A percentile compares a stretch with the other conserved stretches of the same genome.
Evolutionary conservation across 805 yeast species (phyloP).

Genomic region (Yarrowia osloensis): DNA sequence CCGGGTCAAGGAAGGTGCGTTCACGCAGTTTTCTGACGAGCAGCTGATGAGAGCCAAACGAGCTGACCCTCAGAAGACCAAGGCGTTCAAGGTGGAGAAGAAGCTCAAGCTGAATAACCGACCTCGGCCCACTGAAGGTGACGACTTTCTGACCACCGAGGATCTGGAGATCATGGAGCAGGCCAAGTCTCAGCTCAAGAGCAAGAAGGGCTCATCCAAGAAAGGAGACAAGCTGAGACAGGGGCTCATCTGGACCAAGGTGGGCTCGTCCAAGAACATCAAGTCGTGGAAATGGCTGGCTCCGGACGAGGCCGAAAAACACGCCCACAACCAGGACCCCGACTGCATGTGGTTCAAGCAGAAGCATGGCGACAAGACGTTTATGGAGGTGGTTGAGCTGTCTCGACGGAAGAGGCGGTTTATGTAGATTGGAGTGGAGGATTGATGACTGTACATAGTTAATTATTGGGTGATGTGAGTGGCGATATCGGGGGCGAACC

Average conservation of each 20-base stretch:
- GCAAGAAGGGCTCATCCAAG: not conserved
- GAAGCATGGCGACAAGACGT: not conserved
- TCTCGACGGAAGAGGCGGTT: not conserved
- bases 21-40: not conserved
- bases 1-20: conserved; percentile 3
- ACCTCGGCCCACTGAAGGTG: not conserved
- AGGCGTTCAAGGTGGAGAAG: not conserved
- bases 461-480: not conserved
- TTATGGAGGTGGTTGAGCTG: not conserved
- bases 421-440: too few species aligned
- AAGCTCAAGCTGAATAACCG: not conserved
- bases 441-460: too few species aligned
- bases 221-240: not conserved
- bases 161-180: not conserved
- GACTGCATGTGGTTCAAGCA: conserved; percentile 6
- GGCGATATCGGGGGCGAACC: too few species aligned
- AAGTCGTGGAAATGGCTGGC: conserved; percentile 15
- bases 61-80: not conserved
- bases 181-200: not conserved
- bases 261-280: conserved; percentile 9
- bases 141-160: not conserved
- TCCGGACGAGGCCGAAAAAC: not conserved
- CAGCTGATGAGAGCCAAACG: not conserved
- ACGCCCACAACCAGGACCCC: not conserved
- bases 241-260: not conserved